These are phyloP conservation scores for Limnanthes douglasii DNA, from an alignment of 345 rosid species.

Conservation along the genomic window DNA sequence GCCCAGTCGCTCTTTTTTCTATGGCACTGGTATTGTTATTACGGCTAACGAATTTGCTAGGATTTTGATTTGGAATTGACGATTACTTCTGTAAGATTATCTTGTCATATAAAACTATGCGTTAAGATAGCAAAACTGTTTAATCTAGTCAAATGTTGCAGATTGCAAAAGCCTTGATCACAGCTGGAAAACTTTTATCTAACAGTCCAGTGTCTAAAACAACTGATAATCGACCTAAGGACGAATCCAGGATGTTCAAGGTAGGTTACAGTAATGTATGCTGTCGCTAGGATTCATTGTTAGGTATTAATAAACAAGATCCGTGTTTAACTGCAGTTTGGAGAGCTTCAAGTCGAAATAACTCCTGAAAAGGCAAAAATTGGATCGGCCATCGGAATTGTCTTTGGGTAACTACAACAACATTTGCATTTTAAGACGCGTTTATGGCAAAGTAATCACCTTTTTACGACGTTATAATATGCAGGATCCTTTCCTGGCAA, in stretches of 20 bases:
- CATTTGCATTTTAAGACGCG: constrained; percentile 1
- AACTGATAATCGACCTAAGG: constrained; percentile 21
- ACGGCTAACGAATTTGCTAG: neutral
- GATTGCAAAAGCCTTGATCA: constrained; percentile 76
- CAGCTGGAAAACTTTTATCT: constrained; percentile 45
- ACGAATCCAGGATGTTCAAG: constrained; percentile 53
- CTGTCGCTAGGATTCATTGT: neutral
- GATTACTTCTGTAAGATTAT: too few species aligned
- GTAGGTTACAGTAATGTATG: constrained; percentile 15
- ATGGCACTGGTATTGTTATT: constrained; percentile 1
- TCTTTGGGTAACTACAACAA: constrained; percentile 42
- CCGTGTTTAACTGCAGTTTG: constrained; percentile 41
- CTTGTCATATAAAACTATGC: too few species aligned
- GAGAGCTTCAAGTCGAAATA: constrained; percentile 78
- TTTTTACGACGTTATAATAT: constrained; percentile 4
- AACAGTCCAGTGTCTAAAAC: constrained; percentile 23
- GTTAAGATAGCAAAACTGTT: neutral
- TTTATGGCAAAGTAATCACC: neutral
- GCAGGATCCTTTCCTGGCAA: constrained; percentile 77
- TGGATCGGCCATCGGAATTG: constrained; percentile 55
- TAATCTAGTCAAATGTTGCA: constrained; percentile 10
- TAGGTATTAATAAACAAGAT: neutral
- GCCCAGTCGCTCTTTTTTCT: constrained; percentile 12
- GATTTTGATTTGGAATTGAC: too few species aligned
- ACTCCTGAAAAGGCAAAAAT: constrained; percentile 56